Percentiles rank a stretch among this genome's conserved stretches.
Evolutionary conservation across 1,139 yeast genomes (phyloP).

Genomic region (Kurtzmaniella quercitrusa): DNA sequence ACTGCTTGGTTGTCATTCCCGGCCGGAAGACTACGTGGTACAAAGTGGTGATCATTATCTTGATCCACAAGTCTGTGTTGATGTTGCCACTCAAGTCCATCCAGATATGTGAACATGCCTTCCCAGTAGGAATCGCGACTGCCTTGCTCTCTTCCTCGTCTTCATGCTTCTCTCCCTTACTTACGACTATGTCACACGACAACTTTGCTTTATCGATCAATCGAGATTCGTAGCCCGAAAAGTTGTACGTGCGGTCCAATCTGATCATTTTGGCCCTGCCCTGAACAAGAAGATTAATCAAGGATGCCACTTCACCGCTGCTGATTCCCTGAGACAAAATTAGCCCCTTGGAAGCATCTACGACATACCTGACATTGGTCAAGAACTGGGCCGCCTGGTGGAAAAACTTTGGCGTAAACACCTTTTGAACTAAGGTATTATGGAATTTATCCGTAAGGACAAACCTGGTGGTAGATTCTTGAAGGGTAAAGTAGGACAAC

Average conservation of each 20-base stretch:
- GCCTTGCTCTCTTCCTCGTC: conserved; percentile 5
- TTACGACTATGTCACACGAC: conserved; percentile 57
- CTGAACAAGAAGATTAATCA: conserved; percentile 42
- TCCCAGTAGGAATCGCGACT: conserved; percentile 50
- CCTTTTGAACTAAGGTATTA: conserved; percentile 34
- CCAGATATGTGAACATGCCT: conserved; percentile 72
- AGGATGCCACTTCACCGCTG: conserved; percentile 53
- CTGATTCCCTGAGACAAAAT: conserved; percentile 55
- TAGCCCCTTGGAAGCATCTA: conserved; percentile 45
- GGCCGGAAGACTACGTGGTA: conserved; percentile 60
- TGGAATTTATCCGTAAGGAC: conserved; percentile 55
- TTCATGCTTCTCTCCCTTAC: conserved; percentile 4
- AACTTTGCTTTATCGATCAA: conserved; percentile 55
- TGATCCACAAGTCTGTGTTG: conserved; percentile 57
- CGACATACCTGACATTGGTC: conserved; percentile 31
- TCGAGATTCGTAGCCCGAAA: conserved; percentile 59
- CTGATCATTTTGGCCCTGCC: conserved; percentile 36
- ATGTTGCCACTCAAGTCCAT: conserved; percentile 60
- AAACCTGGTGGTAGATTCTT: conserved; percentile 45
- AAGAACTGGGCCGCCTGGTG: conserved; percentile 43
- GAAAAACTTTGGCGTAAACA: conserved; percentile 37
- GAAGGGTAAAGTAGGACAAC: conserved; percentile 46
- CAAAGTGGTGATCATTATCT: conserved; percentile 45
- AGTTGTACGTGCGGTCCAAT: conserved; percentile 47
- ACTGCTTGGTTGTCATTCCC: conserved; percentile 44